Conservation (phyloP, 2,329 filamentous ascomycete genomes). For the Fusarium buxicola region DNA sequence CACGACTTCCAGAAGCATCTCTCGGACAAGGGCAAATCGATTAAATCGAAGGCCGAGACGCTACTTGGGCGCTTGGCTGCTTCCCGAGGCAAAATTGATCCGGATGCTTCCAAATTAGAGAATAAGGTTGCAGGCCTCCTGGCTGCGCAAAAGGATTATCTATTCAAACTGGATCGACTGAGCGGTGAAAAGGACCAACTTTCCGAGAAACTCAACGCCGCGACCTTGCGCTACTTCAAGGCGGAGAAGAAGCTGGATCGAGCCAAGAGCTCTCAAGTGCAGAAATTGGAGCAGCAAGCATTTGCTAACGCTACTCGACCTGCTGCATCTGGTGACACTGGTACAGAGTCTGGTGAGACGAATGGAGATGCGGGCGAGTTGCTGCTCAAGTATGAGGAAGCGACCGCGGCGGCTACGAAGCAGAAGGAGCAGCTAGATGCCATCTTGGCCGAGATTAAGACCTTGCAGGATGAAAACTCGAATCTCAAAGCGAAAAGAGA, state of each 20-base stretch:
- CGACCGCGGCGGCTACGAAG: constrained; percentile 79
- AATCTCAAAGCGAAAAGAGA: constrained; percentile 75
- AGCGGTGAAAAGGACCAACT: constrained; percentile 84
- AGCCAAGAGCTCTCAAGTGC: constrained; percentile 86
- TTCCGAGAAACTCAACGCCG: constrained; percentile 86
- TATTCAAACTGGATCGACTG: constrained; percentile 80
- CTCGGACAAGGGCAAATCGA: constrained; percentile 77
- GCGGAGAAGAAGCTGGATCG: constrained; percentile 96
- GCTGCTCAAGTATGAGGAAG: constrained; percentile 81
- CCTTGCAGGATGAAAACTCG: constrained; percentile 81
- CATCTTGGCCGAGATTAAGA: constrained; percentile 80
- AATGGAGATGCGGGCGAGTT: constrained; percentile 73
- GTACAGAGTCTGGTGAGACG: constrained; percentile 63
- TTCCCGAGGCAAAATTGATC: constrained; percentile 66
- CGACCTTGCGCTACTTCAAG: constrained; percentile 91
- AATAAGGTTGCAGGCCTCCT: constrained; percentile 79
- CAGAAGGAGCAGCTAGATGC: constrained; percentile 90
- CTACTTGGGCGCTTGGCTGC: constrained; percentile 71
- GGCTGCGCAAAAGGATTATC: constrained; percentile 83
- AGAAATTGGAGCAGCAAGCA: constrained; percentile 91
- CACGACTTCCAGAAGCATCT: constrained; percentile 86
- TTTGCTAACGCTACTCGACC: constrained; percentile 73
- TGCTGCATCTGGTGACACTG: constrained; percentile 55
- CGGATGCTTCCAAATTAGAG: constrained; percentile 80
- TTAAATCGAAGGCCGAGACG: constrained; percentile 78